Evolutionary conservation across 2,329 filamentous ascomycete species (phyloP).

Genomic region (Pezicula rhizophila): DNA sequence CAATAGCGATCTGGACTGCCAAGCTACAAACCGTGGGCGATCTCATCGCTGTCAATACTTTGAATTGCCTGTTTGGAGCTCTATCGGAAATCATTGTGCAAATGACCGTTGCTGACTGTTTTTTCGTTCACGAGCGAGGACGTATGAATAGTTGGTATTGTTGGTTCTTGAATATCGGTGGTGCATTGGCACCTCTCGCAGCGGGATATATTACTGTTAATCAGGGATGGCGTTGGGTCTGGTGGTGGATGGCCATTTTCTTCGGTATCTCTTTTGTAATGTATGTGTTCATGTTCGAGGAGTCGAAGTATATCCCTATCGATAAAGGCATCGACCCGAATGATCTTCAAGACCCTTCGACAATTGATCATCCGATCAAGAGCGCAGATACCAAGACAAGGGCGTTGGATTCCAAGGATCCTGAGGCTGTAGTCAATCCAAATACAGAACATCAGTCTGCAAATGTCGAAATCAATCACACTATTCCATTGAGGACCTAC

Average conservation of each 20-base stretch:
- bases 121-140: conserved; percentile 41
- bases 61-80: conserved; percentile 37
- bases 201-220: conserved; percentile 32
- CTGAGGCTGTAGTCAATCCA: background rate
- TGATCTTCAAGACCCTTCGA: background rate
- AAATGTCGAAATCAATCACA: conserved; percentile 1
- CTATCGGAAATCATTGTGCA: conserved; percentile 38
- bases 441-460: background rate
- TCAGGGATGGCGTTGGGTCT: conserved; percentile 45
- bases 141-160: conserved; percentile 41
- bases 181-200: conserved; percentile 33
- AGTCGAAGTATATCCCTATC: conserved; percentile 27
- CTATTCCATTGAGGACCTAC: conserved; percentile 36
- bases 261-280: conserved; percentile 31
- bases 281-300: conserved; percentile 39
- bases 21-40: conserved; percentile 35
- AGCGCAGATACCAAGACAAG: background rate
- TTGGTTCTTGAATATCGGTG: conserved; percentile 21
- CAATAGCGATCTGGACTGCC: conserved; percentile 36
- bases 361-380: background rate
- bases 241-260: conserved; percentile 40
- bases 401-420: background rate
- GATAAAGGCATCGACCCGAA: background rate
- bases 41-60: conserved; percentile 35
- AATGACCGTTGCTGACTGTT: conserved; percentile 41